These are phyloP conservation scores for Aspergillus sp. DNA, from an alignment of 2,329 filamentous ascomycete genomes.

Conservation along the genomic window DNA sequence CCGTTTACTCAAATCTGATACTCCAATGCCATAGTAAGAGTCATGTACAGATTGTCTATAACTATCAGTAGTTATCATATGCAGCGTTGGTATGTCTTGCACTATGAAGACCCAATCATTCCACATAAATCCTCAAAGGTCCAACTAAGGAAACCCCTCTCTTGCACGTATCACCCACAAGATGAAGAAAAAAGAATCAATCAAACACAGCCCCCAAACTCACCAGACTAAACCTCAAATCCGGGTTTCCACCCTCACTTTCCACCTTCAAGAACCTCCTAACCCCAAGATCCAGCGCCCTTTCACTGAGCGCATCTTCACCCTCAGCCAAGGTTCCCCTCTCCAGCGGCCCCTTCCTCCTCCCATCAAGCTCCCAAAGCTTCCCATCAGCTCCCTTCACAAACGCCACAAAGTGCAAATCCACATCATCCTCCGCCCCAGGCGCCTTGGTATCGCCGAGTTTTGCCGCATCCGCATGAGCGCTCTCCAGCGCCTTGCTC, in stretches of 20 bases:
- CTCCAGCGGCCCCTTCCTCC: slow-evolving; percentile 73
- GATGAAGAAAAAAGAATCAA: slow-evolving; percentile 45
- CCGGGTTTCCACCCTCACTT: slow-evolving; percentile 58
- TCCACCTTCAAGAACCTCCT: slow-evolving; percentile 64
- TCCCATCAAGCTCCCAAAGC: slow-evolving; percentile 81
- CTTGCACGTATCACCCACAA: background rate
- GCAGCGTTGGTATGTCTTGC: background rate
- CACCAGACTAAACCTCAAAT: slow-evolving; percentile 66
- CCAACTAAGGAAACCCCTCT: no score
- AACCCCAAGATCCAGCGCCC: slow-evolving; percentile 73
- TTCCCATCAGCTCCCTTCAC: slow-evolving; percentile 73
- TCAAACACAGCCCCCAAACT: slow-evolving; percentile 62
- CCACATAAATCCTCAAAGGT: background rate
- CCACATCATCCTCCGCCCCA: slow-evolving; percentile 76
- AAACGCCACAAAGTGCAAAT: slow-evolving; percentile 95
- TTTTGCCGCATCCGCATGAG: slow-evolving; percentile 77
- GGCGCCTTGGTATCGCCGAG: slow-evolving; percentile 81
- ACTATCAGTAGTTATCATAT: background rate
- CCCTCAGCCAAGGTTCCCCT: slow-evolving; percentile 62
- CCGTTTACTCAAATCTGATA: background rate
- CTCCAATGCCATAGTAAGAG: background rate
- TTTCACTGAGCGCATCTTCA: slow-evolving; percentile 76
- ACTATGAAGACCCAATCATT: background rate
- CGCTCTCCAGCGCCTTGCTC: slow-evolving; percentile 73
- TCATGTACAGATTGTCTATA: background rate